These are phyloP conservation scores for Septoria petroselini DNA, from an alignment of 2,329 filamentous ascomycete genomes.

Conservation along the genomic window DNA sequence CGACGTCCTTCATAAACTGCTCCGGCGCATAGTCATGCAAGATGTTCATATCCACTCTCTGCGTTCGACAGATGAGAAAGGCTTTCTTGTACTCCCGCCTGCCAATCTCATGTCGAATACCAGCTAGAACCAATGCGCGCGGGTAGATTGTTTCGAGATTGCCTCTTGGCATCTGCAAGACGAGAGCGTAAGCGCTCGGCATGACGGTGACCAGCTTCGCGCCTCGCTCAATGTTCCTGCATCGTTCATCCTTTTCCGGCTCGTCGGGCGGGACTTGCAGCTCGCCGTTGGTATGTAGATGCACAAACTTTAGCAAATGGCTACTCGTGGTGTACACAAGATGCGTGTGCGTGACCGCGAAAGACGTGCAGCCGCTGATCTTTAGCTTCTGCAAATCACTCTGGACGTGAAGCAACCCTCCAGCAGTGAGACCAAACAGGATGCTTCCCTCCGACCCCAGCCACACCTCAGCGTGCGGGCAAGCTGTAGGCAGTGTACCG, in stretches of 20 bases:
- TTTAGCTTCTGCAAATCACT: slow-evolving; percentile 62
- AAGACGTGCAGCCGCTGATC: slow-evolving; percentile 88
- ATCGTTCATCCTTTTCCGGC: slow-evolving; percentile 87
- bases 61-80: slow-evolving; percentile 82
- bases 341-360: slow-evolving; percentile 74
- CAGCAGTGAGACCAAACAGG: slow-evolving; percentile 66
- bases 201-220: slow-evolving; percentile 83
- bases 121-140: slow-evolving; percentile 84
- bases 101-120: slow-evolving; percentile 78
- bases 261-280: slow-evolving; percentile 83
- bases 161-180: slow-evolving; percentile 92
- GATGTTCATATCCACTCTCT: slow-evolving; percentile 97
- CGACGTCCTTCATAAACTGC: slow-evolving; percentile 75
- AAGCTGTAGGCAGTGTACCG: slow-evolving; percentile 26
- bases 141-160: slow-evolving; percentile 96
- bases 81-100: slow-evolving; percentile 77
- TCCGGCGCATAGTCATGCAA: slow-evolving; percentile 87
- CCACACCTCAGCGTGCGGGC: slow-evolving; percentile 34
- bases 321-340: slow-evolving; percentile 89
- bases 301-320: slow-evolving; percentile 90
- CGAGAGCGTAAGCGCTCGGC: slow-evolving; percentile 78
- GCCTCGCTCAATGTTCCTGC: slow-evolving; percentile 85
- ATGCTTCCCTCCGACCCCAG: slow-evolving; percentile 41
- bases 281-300: slow-evolving; percentile 61
- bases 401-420: slow-evolving; percentile 59